Evolutionary conservation across 257 asterid species (phyloP).

Genomic region (Fraxinus pennsylvanica): DNA sequence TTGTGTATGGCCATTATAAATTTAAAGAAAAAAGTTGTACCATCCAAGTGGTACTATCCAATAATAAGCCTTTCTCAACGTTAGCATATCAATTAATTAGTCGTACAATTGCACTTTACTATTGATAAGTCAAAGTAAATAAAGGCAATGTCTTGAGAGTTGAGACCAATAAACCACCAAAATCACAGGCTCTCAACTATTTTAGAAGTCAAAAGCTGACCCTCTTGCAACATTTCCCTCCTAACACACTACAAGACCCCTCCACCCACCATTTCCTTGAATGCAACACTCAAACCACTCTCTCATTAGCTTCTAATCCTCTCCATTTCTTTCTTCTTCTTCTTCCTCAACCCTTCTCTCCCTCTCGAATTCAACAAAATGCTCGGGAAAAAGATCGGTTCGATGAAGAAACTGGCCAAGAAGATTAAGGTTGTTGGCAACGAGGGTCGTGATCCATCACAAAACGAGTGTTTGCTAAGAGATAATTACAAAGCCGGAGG

Average conservation of each 20-base stretch:
- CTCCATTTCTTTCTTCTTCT: neutral
- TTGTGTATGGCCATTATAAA: neutral
- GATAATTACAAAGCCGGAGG: conserved; percentile 26
- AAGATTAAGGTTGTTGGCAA: conserved; percentile 38
- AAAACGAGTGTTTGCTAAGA: conserved; percentile 43
- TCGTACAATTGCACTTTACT: conserved; percentile 10
- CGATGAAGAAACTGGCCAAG: conserved; percentile 66
- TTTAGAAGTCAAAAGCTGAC: conserved; percentile 34
- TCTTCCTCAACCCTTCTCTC: neutral
- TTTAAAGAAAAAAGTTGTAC: neutral
- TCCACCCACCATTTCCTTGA: conserved; percentile 28
- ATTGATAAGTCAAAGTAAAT: conserved; percentile 35
- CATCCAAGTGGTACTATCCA: neutral
- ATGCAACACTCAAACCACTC: conserved; percentile 29
- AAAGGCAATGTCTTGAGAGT: conserved; percentile 13
- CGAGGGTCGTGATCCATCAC: conserved; percentile 21
- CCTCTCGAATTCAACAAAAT: conserved; percentile 23
- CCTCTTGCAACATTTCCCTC: conserved; percentile 11
- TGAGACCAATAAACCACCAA: conserved; percentile 25
- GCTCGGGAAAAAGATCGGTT: conserved; percentile 65
- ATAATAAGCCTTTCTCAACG: neutral
- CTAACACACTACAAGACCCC: conserved; percentile 42
- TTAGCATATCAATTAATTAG: neutral
- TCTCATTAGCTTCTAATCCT: neutral
- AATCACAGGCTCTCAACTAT: neutral